Percentiles rank a stretch among this genome's conserved stretches.
These are phyloP conservation scores for Nicotiana tomentosiformis DNA, from an alignment of 257 asterid species.

Conservation along the genomic window DNA sequence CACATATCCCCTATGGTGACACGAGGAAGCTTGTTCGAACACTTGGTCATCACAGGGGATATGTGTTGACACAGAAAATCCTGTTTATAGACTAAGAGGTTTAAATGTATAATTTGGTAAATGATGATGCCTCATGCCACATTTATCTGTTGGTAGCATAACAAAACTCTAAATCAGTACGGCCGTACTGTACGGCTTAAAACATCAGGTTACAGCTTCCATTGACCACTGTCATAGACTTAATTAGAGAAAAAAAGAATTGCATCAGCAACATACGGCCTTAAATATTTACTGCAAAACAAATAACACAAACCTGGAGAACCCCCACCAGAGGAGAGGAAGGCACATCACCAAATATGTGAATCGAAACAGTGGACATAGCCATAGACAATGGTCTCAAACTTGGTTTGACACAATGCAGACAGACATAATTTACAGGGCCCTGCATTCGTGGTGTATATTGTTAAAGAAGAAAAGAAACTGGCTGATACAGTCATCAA, in stretches of 20 bases:
- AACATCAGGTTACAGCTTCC: too few species aligned
- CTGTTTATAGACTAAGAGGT: too few species aligned
- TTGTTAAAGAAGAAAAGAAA: neutral
- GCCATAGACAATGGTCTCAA: conserved; percentile 88
- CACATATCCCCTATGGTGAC: too few species aligned
- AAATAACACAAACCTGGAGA: conserved; percentile 54
- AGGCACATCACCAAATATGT: conserved; percentile 89
- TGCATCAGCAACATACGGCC: neutral
- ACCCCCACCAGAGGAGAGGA: conserved; percentile 95
- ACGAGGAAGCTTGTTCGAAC: too few species aligned
- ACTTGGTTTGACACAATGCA: conserved; percentile 85
- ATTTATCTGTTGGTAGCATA: too few species aligned
- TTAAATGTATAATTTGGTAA: too few species aligned
- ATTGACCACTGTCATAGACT: neutral
- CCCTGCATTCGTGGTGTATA: conserved; percentile 42
- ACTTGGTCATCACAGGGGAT: too few species aligned
- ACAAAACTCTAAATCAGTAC: too few species aligned
- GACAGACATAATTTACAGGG: conserved; percentile 82
- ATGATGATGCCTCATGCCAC: too few species aligned
- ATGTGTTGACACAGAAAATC: too few species aligned
- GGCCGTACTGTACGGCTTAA: too few species aligned
- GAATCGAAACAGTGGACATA: conserved; percentile 75
- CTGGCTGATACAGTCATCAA: neutral
- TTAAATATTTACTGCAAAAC: neutral
- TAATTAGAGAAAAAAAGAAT: neutral